Percentiles rank a stretch among this genome's conserved stretches.
Conservation (phyloP, 2,329 filamentous ascomycete species). For the Reticulascus tulasneorum region DNA sequence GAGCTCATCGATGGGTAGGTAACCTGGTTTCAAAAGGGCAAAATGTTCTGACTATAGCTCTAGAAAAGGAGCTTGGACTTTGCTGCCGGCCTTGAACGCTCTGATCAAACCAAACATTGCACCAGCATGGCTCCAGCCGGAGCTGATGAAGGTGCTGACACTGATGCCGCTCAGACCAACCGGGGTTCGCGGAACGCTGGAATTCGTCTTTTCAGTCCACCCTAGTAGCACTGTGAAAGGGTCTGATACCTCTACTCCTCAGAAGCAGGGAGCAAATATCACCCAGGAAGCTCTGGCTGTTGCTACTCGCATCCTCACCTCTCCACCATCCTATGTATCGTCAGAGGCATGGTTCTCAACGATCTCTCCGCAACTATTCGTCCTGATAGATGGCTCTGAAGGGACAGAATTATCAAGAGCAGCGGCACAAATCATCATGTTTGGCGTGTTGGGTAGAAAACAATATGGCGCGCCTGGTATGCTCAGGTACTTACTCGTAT, state of each 20-base stretch:
- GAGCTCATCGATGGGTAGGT: conserved; percentile 45
- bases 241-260: conserved; percentile 37
- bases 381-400: conserved; percentile 57
- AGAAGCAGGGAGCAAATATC: conserved; percentile 58
- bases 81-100: conserved; percentile 59
- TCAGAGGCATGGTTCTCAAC: conserved; percentile 57
- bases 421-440: conserved; percentile 60
- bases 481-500: neutral
- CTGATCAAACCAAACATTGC: conserved; percentile 58
- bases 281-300: conserved; percentile 65
- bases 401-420: conserved; percentile 55
- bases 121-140: conserved; percentile 56
- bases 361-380: conserved; percentile 57
- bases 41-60: conserved; percentile 15
- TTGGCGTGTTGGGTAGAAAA: conserved; percentile 62
- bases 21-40: conserved; percentile 10
- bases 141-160: conserved; percentile 55
- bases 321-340: conserved; percentile 50
- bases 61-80: conserved; percentile 38
- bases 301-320: conserved; percentile 57
- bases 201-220: conserved; percentile 68
- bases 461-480: conserved; percentile 59
- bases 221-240: conserved; percentile 43
- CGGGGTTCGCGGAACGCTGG: conserved; percentile 64
- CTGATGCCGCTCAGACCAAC: conserved; percentile 56